Evolutionary conservation across 2,329 filamentous ascomycete genomes (phyloP).

Genomic region (Pseudocercospora eumusae): DNA sequence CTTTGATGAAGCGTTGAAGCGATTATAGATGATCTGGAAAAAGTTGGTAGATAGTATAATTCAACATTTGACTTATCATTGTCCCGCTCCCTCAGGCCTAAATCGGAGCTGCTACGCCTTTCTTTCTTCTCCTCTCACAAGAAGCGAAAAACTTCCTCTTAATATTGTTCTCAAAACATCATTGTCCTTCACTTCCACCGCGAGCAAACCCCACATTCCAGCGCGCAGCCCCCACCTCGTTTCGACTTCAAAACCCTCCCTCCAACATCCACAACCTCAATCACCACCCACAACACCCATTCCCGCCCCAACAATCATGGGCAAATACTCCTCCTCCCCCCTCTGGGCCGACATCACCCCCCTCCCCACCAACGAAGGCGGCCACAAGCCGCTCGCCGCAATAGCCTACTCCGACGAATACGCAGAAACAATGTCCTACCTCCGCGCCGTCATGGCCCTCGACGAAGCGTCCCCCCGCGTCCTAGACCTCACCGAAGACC

Average conservation of each 20-base stretch:
- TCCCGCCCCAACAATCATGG: constrained; percentile 34
- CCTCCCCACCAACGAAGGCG: constrained; percentile 80
- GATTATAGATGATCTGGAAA: constrained; percentile 8
- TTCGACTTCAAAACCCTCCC: constrained; percentile 5
- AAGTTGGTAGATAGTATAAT: constrained; percentile 11
- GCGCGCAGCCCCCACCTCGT: constrained; percentile 3
- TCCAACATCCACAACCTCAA: not conserved
- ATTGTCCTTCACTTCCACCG: constrained; percentile 16
- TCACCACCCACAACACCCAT: not conserved
- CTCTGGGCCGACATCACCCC: constrained; percentile 83
- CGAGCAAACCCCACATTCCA: constrained; percentile 15
- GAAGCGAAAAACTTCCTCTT: constrained; percentile 5
- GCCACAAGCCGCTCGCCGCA: constrained; percentile 72
- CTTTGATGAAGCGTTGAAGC: not conserved
- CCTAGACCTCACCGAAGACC: constrained; percentile 78
- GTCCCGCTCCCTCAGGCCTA: not conserved
- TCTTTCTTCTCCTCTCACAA: not conserved
- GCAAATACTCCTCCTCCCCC: constrained; percentile 64
- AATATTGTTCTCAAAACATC: constrained; percentile 22
- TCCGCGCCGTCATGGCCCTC: constrained; percentile 87
- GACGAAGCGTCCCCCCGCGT: constrained; percentile 81
- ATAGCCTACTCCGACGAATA: constrained; percentile 93
- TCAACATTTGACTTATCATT: not conserved
- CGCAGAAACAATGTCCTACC: constrained; percentile 86
- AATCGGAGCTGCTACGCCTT: not conserved